Conservation (phyloP, 768 basidiomycete species). For the Lenzites betulinus region DNA sequence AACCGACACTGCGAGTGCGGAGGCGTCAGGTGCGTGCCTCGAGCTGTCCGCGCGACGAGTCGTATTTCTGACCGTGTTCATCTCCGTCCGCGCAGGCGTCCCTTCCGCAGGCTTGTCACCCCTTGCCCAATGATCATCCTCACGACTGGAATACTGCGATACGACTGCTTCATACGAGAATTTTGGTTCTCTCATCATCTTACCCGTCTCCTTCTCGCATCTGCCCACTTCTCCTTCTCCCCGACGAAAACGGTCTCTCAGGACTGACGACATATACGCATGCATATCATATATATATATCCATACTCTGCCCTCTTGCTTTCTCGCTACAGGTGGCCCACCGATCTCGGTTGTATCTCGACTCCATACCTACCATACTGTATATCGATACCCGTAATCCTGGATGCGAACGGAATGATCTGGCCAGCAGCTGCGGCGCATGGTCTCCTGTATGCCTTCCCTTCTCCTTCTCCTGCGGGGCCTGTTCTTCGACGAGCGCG, state of each 20-base stretch:
- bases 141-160: constrained; percentile 1
- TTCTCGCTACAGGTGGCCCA: neutral
- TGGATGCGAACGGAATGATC: no score
- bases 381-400: neutral
- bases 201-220: neutral
- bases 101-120: neutral
- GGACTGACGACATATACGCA: neutral
- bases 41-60: neutral
- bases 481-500: no score
- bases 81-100: neutral
- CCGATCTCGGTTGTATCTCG: neutral
- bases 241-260: neutral
- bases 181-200: neutral
- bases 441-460: no score
- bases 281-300: neutral
- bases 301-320: neutral
- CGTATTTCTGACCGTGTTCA: neutral
- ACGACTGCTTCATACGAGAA: neutral
- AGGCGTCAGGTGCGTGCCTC: neutral
- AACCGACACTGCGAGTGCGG: neutral
- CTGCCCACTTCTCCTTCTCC: neutral
- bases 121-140: neutral
- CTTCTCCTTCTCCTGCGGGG: no score
- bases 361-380: neutral
- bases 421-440: no score